Conservation (phyloP, 2,329 filamentous ascomycete species). For the Aureobasidium mangrovei region DNA sequence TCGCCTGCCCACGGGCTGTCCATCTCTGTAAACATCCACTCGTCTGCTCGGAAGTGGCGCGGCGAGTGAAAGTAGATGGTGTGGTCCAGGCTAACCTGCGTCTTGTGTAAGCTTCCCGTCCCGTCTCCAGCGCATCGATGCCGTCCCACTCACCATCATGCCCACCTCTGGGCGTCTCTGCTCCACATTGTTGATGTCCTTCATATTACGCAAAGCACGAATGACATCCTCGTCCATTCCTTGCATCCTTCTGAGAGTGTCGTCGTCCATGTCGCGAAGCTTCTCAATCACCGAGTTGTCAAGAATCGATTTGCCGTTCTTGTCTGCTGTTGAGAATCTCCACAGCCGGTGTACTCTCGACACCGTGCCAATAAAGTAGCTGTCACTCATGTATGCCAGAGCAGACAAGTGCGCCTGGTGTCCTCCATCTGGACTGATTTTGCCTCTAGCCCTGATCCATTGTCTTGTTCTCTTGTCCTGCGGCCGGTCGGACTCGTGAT, state of each 20-base stretch:
- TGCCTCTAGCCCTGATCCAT: slow-evolving; percentile 68
- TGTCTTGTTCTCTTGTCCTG: slow-evolving; percentile 56
- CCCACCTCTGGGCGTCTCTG: slow-evolving; percentile 52
- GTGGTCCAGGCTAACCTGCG: slow-evolving; percentile 55
- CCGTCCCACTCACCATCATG: slow-evolving; percentile 58
- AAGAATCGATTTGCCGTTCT: slow-evolving; percentile 21
- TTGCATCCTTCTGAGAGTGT: slow-evolving; percentile 33
- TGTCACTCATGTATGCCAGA: slow-evolving; percentile 72
- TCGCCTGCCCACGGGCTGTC: slow-evolving; percentile 73
- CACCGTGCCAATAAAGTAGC: slow-evolving; percentile 84
- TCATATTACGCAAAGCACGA: slow-evolving; percentile 37
- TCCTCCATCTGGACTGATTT: slow-evolving; percentile 64
- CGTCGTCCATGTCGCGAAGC: slow-evolving; percentile 37
- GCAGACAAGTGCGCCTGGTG: slow-evolving; percentile 76
- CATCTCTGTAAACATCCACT: slow-evolving; percentile 77
- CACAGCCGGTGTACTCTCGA: slow-evolving; percentile 71
- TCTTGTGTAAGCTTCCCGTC: background rate
- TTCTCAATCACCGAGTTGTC: slow-evolving; percentile 37
- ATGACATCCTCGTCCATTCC: slow-evolving; percentile 45
- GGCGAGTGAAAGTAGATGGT: slow-evolving; percentile 48
- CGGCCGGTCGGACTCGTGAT: slow-evolving; percentile 44
- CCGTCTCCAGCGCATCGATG: background rate
- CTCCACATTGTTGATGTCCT: slow-evolving; percentile 25
- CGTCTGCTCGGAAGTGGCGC: slow-evolving; percentile 42
- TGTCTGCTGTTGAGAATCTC: slow-evolving; percentile 21